Conservation (phyloP, 2,329 filamentous ascomycete species). For the Trichoderma atroviride region DNA sequence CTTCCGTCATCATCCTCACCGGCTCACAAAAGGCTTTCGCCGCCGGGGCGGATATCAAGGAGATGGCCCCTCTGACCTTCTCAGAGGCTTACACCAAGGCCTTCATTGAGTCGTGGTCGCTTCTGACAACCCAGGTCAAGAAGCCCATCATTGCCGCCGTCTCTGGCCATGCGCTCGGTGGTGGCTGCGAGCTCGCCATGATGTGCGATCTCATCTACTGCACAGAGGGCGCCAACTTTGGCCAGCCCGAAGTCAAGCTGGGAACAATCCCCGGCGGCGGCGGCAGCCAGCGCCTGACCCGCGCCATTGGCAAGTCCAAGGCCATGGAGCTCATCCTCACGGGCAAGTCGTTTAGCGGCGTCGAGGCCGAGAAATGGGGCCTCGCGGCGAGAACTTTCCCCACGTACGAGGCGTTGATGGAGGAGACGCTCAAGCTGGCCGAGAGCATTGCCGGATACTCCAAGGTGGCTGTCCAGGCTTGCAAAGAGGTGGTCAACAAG, state of each 20-base stretch:
- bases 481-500: conserved; percentile 99
- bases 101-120: conserved; percentile 95
- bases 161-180: conserved; percentile 90
- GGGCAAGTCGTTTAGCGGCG: conserved; percentile 79
- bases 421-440: conserved; percentile 78
- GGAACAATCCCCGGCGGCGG: conserved; percentile 91
- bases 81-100: conserved; percentile 82
- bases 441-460: conserved; percentile 88
- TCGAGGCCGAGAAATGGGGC: conserved; percentile 87
- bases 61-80: conserved; percentile 94
- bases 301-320: conserved; percentile 78
- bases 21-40: conserved; percentile 90
- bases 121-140: conserved; percentile 80
- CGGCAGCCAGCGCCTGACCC: conserved; percentile 84
- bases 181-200: conserved; percentile 94
- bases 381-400: conserved; percentile 82
- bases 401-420: conserved; percentile 78
- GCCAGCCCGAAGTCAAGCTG: conserved; percentile 95
- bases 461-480: conserved; percentile 81
- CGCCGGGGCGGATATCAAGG: conserved; percentile 97
- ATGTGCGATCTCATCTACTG: conserved; percentile 98
- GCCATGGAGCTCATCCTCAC: conserved; percentile 93
- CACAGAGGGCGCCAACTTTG: conserved; percentile 82
- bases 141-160: conserved; percentile 95
- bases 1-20: conserved; percentile 80